phyloP scores from a whole-genome alignment of 495 filamentous ascomycete genomes.

The Hyaloscypha finlandica region DNA sequence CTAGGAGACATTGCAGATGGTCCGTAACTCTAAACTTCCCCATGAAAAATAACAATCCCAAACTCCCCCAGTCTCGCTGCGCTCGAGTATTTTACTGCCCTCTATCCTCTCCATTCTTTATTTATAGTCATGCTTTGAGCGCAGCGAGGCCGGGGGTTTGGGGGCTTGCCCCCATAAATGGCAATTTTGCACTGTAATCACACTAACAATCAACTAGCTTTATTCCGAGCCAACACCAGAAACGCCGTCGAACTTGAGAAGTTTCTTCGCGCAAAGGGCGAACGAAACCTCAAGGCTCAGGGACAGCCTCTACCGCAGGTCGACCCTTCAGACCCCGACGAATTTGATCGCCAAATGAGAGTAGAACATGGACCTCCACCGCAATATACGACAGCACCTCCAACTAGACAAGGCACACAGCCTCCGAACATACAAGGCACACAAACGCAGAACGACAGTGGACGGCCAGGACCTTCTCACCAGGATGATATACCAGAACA shows the following conservation, averaged over 20 bases:
- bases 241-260: conserved; percentile 77
- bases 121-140: no score
- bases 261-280: conserved; percentile 61
- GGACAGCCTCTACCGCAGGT: conserved; percentile 26
- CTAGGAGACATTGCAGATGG: conserved; percentile 79
- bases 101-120: no score
- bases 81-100: no score
- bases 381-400: conserved; percentile 10
- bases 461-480: conserved; percentile 17
- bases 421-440: background rate
- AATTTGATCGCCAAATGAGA: conserved; percentile 37
- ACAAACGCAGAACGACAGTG: background rate
- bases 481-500: conserved; percentile 26
- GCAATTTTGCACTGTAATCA: no score
- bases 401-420: conserved; percentile 19
- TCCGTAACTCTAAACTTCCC: no score
- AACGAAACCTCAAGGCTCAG: conserved; percentile 44
- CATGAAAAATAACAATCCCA: no score
- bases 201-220: conserved; percentile 3
- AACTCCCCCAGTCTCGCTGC: no score
- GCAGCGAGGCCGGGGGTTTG: no score
- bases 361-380: conserved; percentile 27
- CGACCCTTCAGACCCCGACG: conserved; percentile 45
- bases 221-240: conserved; percentile 67
- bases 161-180: no score